Evolutionary conservation across 2,329 filamentous ascomycete genomes (phyloP).

Genomic region (Aspergillus viridinutans): DNA sequence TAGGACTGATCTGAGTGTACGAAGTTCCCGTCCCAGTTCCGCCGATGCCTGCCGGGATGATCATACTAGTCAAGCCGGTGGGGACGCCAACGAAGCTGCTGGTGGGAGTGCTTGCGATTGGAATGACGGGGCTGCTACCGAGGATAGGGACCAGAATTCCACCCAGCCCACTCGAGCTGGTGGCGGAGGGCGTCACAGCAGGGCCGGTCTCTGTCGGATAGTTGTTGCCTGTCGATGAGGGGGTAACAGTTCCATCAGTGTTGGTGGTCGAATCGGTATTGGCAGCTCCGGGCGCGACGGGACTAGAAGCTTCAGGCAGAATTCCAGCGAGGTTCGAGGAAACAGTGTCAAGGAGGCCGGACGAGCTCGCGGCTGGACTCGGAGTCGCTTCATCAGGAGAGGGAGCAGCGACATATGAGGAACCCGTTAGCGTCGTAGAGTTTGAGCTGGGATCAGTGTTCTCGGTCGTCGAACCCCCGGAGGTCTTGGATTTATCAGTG

Average conservation of each 20-base stretch:
- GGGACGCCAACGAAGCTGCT: constrained; percentile 2
- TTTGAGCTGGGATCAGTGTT: neutral
- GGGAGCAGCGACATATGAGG: neutral
- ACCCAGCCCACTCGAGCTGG: constrained; percentile 5
- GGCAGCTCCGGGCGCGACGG: neutral
- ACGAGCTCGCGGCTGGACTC: neutral
- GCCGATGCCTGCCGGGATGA: neutral
- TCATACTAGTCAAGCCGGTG: constrained; percentile 8
- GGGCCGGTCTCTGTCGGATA: constrained; percentile 5
- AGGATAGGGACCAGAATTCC: neutral
- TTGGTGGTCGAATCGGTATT: neutral
- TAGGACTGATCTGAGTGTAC: constrained; percentile 4
- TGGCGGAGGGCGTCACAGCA: constrained; percentile 9
- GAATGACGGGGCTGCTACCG: neutral
- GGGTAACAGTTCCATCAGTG: neutral
- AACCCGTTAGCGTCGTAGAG: neutral
- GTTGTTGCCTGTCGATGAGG: neutral
- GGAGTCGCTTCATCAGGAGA: neutral
- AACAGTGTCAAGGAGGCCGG: neutral
- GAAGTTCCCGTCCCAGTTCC: neutral
- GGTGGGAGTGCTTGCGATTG: constrained; percentile 5
- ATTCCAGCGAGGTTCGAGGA: neutral
- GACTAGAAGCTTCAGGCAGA: neutral
- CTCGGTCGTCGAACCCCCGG: neutral
- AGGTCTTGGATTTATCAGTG: neutral